phyloP scores from a whole-genome alignment of 176 grass and related monocot species.

The maize (Zea mays) region DNA sequence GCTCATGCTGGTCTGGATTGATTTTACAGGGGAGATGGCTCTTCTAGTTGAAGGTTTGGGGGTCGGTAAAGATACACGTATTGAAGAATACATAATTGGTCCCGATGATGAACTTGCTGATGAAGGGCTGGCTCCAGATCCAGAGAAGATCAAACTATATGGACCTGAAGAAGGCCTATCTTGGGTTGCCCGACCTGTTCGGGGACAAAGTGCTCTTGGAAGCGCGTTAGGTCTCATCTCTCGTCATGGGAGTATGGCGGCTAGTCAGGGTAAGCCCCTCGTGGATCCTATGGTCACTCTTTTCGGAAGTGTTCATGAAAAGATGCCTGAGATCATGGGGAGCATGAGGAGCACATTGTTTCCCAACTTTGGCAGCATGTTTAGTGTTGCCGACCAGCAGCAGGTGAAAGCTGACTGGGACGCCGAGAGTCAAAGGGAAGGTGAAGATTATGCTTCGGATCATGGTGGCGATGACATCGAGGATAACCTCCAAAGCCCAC shows the following conservation, averaged over 20 bases:
- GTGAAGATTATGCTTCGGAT: constrained; percentile 72
- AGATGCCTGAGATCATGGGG: constrained; percentile 76
- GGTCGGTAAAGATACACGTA: constrained; percentile 72
- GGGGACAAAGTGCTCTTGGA: constrained; percentile 69
- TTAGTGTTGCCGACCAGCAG: constrained; percentile 74
- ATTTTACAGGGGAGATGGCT: constrained; percentile 90
- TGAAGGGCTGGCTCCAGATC: constrained; percentile 52
- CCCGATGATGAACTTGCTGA: constrained; percentile 70
- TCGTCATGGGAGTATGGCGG: constrained; percentile 62
- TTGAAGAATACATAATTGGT: constrained; percentile 94
- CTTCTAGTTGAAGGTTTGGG: constrained; percentile 87
- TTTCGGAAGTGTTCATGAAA: constrained; percentile 90
- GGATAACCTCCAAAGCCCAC: constrained; percentile 75
- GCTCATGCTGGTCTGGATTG: constrained; percentile 23
- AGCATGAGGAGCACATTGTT: constrained; percentile 95
- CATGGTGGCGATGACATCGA: constrained; percentile 71
- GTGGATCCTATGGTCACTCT: constrained; percentile 93
- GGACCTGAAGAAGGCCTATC: constrained; percentile 84
- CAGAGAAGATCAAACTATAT: constrained; percentile 75
- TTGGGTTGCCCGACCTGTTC: constrained; percentile 79
- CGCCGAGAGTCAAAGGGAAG: constrained; percentile 73
- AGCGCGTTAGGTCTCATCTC: constrained; percentile 69
- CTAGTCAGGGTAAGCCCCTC: constrained; percentile 56
- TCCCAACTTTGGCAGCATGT: constrained; percentile 99
- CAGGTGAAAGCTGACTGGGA: constrained; percentile 81